Evolutionary conservation across 768 basidiomycete genomes (phyloP).

Genomic region (Boletus eberwhitei): DNA sequence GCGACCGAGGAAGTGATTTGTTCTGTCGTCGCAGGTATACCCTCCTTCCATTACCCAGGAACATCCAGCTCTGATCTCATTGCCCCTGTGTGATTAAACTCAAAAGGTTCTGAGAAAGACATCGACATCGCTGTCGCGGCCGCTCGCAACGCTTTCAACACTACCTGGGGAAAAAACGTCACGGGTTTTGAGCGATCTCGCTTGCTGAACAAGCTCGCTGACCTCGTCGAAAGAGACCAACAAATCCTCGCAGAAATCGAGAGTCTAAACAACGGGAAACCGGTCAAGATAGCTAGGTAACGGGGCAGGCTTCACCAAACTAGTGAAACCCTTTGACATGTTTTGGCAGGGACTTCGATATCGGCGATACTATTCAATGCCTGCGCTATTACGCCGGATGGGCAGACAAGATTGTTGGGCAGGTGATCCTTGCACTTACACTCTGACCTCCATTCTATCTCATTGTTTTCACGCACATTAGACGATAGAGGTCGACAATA

Average conservation of each 20-base stretch:
- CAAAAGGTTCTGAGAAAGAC: slow-evolving; percentile 67
- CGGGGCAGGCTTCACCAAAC: slow-evolving; percentile 33
- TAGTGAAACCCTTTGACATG: not conserved
- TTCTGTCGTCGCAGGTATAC: slow-evolving; percentile 59
- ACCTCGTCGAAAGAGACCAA: slow-evolving; percentile 83
- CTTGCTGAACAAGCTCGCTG: slow-evolving; percentile 81
- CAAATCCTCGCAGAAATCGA: slow-evolving; percentile 84
- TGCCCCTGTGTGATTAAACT: not conserved
- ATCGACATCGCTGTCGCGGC: slow-evolving; percentile 82
- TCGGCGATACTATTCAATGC: slow-evolving; percentile 73
- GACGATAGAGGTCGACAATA: slow-evolving; percentile 79
- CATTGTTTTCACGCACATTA: slow-evolving; percentile 26
- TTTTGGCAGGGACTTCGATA: slow-evolving; percentile 65
- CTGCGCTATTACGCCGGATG: slow-evolving; percentile 92
- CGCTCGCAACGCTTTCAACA: slow-evolving; percentile 78
- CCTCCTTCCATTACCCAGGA: not conserved
- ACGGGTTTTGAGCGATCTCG: slow-evolving; percentile 80
- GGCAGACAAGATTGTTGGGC: slow-evolving; percentile 91
- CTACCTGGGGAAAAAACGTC: slow-evolving; percentile 86
- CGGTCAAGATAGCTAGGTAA: slow-evolving; percentile 57
- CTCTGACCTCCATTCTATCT: not conserved
- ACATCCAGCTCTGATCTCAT: not conserved
- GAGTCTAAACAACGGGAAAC: slow-evolving; percentile 88
- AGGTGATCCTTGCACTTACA: slow-evolving; percentile 43
- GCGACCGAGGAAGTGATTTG: slow-evolving; percentile 74